Percentiles rank a stretch among this genome's conserved stretches.
These are phyloP conservation scores for Staphylotrichum longicolle DNA, from an alignment of 495 filamentous ascomycete genomes.

Conservation along the genomic window DNA sequence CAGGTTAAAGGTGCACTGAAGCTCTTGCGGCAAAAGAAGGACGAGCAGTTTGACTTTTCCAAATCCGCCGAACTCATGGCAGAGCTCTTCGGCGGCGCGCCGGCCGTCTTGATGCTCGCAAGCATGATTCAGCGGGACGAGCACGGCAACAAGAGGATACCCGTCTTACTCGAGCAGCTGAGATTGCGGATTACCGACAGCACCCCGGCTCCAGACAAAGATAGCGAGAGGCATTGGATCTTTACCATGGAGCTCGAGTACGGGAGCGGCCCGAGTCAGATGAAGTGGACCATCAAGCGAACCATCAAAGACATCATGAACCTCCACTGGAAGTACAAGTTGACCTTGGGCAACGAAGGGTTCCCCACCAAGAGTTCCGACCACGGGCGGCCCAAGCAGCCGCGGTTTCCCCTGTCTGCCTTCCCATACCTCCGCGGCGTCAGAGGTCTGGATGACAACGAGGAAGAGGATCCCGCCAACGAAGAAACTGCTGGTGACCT, in stretches of 20 bases:
- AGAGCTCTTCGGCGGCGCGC: constrained; percentile 85
- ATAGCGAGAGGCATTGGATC: constrained; percentile 75
- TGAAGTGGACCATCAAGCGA: constrained; percentile 94
- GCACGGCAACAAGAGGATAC: constrained; percentile 90
- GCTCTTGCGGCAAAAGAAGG: constrained; percentile 76
- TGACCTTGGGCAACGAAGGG: constrained; percentile 76
- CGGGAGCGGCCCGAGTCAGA: constrained; percentile 88
- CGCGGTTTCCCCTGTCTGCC: constrained; percentile 83
- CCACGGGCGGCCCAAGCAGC: constrained; percentile 62
- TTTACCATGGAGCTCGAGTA: constrained; percentile 96
- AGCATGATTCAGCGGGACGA: constrained; percentile 98
- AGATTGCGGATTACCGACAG: constrained; percentile 85
- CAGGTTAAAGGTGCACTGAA: constrained; percentile 82
- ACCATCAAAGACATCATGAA: constrained; percentile 88
- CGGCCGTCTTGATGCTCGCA: constrained; percentile 87
- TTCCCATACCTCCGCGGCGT: constrained; percentile 87
- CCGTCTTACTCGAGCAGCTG: constrained; percentile 90
- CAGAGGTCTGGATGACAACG: constrained; percentile 74
- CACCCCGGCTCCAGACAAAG: constrained; percentile 53
- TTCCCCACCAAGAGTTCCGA: constrained; percentile 52
- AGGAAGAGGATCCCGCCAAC: constrained; percentile 69
- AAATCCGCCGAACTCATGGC: constrained; percentile 97
- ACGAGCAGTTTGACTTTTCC: constrained; percentile 83
- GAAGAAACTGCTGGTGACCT: constrained; percentile 52
- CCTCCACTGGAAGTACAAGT: constrained; percentile 87